Percentiles rank a stretch among this genome's conserved stretches.
Conservation (phyloP, 768 basidiomycete species). For the Gymnopilus dilepis region DNA sequence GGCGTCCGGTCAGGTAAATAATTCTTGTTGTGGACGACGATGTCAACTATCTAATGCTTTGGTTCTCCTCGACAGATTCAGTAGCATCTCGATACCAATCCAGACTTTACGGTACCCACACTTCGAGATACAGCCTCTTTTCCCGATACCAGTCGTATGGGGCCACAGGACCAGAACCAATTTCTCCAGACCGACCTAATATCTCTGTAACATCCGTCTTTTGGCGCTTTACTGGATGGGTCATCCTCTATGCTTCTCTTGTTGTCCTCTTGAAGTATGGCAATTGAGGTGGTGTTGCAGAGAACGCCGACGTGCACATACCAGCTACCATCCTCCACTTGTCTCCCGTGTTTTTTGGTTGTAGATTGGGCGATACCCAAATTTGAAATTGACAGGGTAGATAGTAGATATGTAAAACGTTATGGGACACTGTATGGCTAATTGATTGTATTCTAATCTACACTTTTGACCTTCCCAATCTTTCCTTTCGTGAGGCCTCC, state of each 20-base stretch:
- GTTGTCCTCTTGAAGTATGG: constrained; percentile 27
- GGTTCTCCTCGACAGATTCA: constrained; percentile 6
- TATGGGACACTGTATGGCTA: too few species aligned
- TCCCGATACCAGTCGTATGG: constrained; percentile 21
- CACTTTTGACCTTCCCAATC: too few species aligned
- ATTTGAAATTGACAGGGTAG: too few species aligned
- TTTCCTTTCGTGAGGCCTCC: too few species aligned
- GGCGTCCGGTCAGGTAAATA: constrained; percentile 19
- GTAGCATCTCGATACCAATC: constrained; percentile 22
- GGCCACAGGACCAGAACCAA: constrained; percentile 8
- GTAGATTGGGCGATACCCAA: too few species aligned
- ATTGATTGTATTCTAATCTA: too few species aligned
- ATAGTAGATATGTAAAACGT: too few species aligned
- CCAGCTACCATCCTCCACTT: too few species aligned
- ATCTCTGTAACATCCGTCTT: constrained; percentile 2
- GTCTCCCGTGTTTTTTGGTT: too few species aligned
- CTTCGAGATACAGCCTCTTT: constrained; percentile 10
- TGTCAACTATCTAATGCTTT: neutral
- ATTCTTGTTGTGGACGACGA: neutral
- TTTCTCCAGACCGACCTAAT: neutral
- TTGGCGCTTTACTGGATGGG: constrained; percentile 22
- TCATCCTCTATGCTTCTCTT: constrained; percentile 23
- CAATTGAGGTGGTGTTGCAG: neutral
- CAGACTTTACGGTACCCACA: constrained; percentile 14
- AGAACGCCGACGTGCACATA: neutral